Percentiles rank a stretch among this genome's conserved stretches.
Evolutionary conservation across 148 eudicot genomes (phyloP).

Genomic region (Dysphania ambrosioides): DNA sequence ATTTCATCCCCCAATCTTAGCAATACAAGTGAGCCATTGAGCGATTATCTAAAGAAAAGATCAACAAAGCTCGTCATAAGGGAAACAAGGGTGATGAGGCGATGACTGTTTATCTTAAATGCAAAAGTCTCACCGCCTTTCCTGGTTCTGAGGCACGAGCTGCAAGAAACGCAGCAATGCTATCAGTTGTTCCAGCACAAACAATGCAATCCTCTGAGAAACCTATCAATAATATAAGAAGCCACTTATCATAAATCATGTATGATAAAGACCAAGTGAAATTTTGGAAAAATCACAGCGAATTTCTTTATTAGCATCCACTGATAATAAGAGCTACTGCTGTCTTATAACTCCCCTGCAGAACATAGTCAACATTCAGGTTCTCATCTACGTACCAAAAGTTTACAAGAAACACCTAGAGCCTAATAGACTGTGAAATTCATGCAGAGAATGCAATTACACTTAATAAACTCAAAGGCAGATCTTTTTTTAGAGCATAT

Average conservation of each 20-base stretch:
- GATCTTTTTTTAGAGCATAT: not conserved
- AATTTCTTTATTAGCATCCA: no score
- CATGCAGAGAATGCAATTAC: not conserved
- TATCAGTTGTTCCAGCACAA: slow-evolving; percentile 98
- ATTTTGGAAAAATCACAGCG: not conserved
- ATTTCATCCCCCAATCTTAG: not conserved
- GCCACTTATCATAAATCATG: not conserved
- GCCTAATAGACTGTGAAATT: not conserved
- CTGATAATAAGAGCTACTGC: not conserved
- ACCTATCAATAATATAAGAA: slow-evolving; percentile 47
- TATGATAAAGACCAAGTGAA: not conserved
- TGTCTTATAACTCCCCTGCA: no score
- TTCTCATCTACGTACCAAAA: not conserved
- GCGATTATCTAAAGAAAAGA: not conserved
- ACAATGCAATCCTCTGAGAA: slow-evolving; percentile 66
- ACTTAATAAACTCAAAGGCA: not conserved
- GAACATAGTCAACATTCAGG: not conserved
- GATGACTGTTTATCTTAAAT: not conserved
- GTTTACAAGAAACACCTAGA: not conserved
- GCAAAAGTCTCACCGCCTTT: slow-evolving; percentile 62
- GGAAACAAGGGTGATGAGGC: not conserved
- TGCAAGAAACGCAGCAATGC: slow-evolving; percentile 98
- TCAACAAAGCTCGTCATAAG: no score
- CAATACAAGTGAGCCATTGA: not conserved
- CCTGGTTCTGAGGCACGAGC: slow-evolving; percentile 89